phyloP scores from a whole-genome alignment of 495 filamentous ascomycete species.

The Neurospora sp. region DNA sequence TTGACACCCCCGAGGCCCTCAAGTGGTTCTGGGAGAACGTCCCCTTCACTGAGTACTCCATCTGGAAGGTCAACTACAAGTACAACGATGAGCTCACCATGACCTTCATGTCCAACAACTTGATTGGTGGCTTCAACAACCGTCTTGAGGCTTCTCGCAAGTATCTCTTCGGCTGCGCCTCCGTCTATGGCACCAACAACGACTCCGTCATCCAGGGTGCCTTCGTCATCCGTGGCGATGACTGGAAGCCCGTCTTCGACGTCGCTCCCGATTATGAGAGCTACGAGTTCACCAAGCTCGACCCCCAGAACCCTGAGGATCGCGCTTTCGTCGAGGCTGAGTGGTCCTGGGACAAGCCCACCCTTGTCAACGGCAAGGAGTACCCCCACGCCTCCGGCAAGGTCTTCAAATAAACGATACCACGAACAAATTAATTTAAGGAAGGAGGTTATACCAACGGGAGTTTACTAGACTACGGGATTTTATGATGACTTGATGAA shows the following conservation, averaged over 20 bases:
- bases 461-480: conserved; percentile 21
- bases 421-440: conserved; percentile 2
- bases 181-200: conserved; percentile 80
- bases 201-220: conserved; percentile 83
- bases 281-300: conserved; percentile 92
- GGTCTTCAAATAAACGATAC: conserved; percentile 84
- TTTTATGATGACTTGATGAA: conserved; percentile 24
- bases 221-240: conserved; percentile 88
- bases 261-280: conserved; percentile 96
- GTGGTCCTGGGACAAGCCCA: conserved; percentile 80
- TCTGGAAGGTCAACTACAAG: conserved; percentile 91
- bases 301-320: conserved; percentile 73
- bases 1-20: conserved; percentile 75
- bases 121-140: conserved; percentile 94
- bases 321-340: conserved; percentile 72
- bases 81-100: conserved; percentile 96
- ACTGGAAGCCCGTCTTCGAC: conserved; percentile 77
- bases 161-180: conserved; percentile 90
- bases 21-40: conserved; percentile 98
- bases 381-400: conserved; percentile 67
- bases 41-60: conserved; percentile 86
- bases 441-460: conserved; percentile 10
- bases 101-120: conserved; percentile 96
- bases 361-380: conserved; percentile 69
- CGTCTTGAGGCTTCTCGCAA: conserved; percentile 97